phyloP scores from a whole-genome alignment of 768 basidiomycete genomes.

The Serpula lacrymans region DNA sequence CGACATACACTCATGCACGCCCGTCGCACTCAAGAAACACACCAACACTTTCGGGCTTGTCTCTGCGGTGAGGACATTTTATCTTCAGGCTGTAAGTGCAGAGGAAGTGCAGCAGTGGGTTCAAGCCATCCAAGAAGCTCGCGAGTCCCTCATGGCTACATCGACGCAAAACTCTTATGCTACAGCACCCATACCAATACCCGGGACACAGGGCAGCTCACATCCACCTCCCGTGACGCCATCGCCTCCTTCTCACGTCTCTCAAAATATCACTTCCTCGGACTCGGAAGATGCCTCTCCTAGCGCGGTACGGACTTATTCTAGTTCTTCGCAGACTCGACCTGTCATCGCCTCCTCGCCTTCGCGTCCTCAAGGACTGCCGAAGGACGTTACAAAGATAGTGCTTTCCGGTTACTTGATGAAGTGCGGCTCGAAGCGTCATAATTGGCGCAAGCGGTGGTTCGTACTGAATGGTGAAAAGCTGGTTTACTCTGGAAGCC shows the following conservation, averaged over 20 bases:
- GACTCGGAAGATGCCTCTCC: conserved; percentile 75
- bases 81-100: conserved; percentile 74
- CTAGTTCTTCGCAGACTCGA: conserved; percentile 44
- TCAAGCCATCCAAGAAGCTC: conserved; percentile 70
- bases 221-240: conserved; percentile 37
- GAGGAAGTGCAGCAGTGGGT: conserved; percentile 86
- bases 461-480: conserved; percentile 90
- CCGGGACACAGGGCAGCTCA: conserved; percentile 30
- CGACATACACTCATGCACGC: conserved; percentile 88
- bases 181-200: conserved; percentile 52
- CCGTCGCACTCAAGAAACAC: conserved; percentile 86
- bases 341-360: conserved; percentile 42
- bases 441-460: conserved; percentile 97
- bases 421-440: conserved; percentile 92
- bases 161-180: conserved; percentile 54
- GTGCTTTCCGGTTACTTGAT: conserved; percentile 90
- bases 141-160: conserved; percentile 59
- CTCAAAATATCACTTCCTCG: conserved; percentile 63
- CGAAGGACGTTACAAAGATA: conserved; percentile 68
- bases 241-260: conserved; percentile 44
- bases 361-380: conserved; percentile 29
- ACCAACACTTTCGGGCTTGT: conserved; percentile 89
- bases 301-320: conserved; percentile 37
- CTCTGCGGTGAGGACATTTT: conserved; percentile 85
- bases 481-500: conserved; percentile 84